A percentile compares a stretch with the other conserved stretches of the same genome.
Conservation (phyloP, 2,329 filamentous ascomycete species). For the Ophioceras dolichostomum region DNA sequence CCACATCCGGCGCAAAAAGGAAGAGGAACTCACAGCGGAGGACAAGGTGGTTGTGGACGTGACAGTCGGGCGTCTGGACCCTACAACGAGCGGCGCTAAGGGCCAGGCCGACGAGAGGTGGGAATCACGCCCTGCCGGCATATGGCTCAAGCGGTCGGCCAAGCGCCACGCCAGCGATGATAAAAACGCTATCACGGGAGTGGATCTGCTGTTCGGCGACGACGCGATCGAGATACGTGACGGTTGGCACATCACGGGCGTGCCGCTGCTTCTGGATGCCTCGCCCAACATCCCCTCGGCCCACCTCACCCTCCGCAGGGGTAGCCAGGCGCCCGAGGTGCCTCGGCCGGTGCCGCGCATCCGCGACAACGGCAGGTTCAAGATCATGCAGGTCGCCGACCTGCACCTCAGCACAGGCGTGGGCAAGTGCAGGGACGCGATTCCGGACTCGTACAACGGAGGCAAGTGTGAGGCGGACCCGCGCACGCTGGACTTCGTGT, state of each 20-base stretch:
- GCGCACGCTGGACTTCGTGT: conserved; percentile 81
- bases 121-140: conserved; percentile 64
- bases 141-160: conserved; percentile 71
- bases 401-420: conserved; percentile 85
- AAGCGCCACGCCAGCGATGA: conserved; percentile 66
- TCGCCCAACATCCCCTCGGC: conserved; percentile 51
- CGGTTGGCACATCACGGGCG: conserved; percentile 71
- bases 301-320: conserved; percentile 67
- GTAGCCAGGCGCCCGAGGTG: conserved; percentile 42
- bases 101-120: conserved; percentile 51
- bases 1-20: conserved; percentile 71
- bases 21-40: conserved; percentile 63
- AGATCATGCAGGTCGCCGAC: conserved; percentile 95
- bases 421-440: conserved; percentile 74
- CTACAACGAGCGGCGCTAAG: conserved; percentile 38
- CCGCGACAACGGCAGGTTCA: conserved; percentile 83
- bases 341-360: conserved; percentile 67
- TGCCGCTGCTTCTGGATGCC: conserved; percentile 57
- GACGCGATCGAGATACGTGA: conserved; percentile 83
- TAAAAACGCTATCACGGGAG: conserved; percentile 59
- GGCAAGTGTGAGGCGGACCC: conserved; percentile 84
- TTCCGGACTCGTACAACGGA: conserved; percentile 59
- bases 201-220: conserved; percentile 81
- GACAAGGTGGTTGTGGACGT: conserved; percentile 76
- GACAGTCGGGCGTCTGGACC: conserved; percentile 60